These are phyloP conservation scores for Alternaria metachromatica DNA, from an alignment of 2,329 filamentous ascomycete species.

Conservation along the genomic window DNA sequence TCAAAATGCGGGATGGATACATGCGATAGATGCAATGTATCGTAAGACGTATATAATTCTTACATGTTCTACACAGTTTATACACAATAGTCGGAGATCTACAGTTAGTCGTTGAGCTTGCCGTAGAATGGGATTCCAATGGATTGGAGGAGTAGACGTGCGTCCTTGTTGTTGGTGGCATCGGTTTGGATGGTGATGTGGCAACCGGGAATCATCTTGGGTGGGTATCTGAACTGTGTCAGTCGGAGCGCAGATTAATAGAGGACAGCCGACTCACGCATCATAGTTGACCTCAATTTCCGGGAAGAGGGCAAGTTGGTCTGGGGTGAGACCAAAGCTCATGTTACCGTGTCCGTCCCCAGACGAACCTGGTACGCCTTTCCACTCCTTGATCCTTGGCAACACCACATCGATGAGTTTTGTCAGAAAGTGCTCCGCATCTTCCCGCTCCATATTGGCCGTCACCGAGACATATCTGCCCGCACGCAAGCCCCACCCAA, in stretches of 20 bases:
- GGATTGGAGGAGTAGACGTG: constrained; percentile 73
- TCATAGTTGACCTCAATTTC: constrained; percentile 96
- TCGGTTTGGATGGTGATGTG: constrained; percentile 85
- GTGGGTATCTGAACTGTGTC: constrained; percentile 59
- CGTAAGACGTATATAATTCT: background rate
- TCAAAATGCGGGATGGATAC: background rate
- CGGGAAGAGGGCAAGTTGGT: constrained; percentile 83
- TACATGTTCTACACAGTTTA: constrained; percentile 20
- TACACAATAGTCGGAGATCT: constrained; percentile 14
- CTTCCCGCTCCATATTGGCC: constrained; percentile 76
- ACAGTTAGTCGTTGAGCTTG: constrained; percentile 59
- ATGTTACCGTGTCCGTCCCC: constrained; percentile 92
- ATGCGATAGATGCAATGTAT: background rate
- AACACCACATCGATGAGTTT: constrained; percentile 90
- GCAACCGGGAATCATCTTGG: constrained; percentile 82
- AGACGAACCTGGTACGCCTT: constrained; percentile 74
- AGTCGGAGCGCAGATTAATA: background rate
- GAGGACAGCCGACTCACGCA: constrained; percentile 64
- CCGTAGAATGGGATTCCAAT: constrained; percentile 84
- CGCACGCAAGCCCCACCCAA: constrained; percentile 75
- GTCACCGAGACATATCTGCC: constrained; percentile 79
- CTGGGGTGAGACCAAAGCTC: constrained; percentile 76
- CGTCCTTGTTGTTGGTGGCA: constrained; percentile 84
- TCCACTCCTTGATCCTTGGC: constrained; percentile 96
- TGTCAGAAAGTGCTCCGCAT: constrained; percentile 88